These are phyloP conservation scores for Porphyrellus sp. DNA, from an alignment of 1,284 basidiomycete genomes.

Conservation along the genomic window DNA sequence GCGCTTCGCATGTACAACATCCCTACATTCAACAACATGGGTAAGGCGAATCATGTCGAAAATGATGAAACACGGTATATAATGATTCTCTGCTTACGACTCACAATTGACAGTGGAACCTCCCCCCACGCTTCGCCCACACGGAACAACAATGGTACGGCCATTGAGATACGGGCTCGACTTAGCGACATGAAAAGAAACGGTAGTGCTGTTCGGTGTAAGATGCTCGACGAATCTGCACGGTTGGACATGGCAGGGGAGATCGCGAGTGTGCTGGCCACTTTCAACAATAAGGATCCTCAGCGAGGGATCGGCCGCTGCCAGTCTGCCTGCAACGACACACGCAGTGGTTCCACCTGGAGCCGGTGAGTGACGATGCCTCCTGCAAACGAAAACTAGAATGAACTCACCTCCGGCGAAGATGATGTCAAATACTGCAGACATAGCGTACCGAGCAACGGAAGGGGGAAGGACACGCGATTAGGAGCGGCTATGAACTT, in stretches of 20 bases:
- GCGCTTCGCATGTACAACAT: too few species aligned
- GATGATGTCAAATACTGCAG: not conserved
- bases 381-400: not conserved
- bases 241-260: slow-evolving; percentile 50
- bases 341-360: too few species aligned
- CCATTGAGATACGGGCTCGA: slow-evolving; percentile 44
- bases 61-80: too few species aligned
- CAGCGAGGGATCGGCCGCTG: too few species aligned
- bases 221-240: slow-evolving; percentile 44
- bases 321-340: too few species aligned
- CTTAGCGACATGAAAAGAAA: slow-evolving; percentile 42
- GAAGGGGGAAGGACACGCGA: too few species aligned
- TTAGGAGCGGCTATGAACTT: too few species aligned
- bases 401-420: not conserved
- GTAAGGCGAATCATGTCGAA: not conserved
- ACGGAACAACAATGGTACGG: slow-evolving; percentile 41
- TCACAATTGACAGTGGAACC: slow-evolving; percentile 46
- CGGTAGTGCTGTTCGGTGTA: slow-evolving; percentile 38
- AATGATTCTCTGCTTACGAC: slow-evolving; percentile 11
- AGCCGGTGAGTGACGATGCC: too few species aligned
- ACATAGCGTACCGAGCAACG: not conserved
- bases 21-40: too few species aligned
- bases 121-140: slow-evolving; percentile 48
- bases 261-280: too few species aligned
- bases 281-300: too few species aligned